phyloP scores from a whole-genome alignment of 129 eudicot species.

The Centella asiatica region DNA sequence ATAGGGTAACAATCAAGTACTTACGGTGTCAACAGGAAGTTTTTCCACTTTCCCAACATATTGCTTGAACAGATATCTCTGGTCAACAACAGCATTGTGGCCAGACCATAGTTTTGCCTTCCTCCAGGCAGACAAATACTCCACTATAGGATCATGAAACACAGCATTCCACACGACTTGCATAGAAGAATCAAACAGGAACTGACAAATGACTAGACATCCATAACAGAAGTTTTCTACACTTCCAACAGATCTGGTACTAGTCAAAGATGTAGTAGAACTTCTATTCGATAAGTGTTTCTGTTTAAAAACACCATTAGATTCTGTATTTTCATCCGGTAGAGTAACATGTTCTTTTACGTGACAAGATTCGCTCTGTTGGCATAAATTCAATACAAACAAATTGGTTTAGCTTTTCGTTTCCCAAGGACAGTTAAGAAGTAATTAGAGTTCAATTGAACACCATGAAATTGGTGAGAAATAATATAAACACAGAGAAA shows the following conservation, averaged over 20 bases:
- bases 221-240: constrained; percentile 39
- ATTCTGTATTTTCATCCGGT: constrained; percentile 25
- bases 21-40: constrained; percentile 38
- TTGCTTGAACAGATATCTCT: not conserved
- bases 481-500: no score
- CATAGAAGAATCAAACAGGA: constrained; percentile 56
- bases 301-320: constrained; percentile 20
- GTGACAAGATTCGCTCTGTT: constrained; percentile 10
- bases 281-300: constrained; percentile 1
- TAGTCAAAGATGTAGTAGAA: constrained; percentile 14
- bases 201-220: constrained; percentile 25
- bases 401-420: constrained; percentile 1
- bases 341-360: constrained; percentile 19
- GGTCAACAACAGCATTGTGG: constrained; percentile 17
- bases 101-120: constrained; percentile 43
- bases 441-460: no score
- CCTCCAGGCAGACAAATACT: constrained; percentile 63
- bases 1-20: constrained; percentile 13
- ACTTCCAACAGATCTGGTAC: constrained; percentile 50
- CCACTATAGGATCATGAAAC: constrained; percentile 46
- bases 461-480: no score
- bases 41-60: constrained; percentile 20
- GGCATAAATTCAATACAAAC: constrained; percentile 16
- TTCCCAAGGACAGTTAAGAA: not conserved
- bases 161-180: constrained; percentile 82